These are phyloP conservation scores for Rhipidocladum racemiflorum DNA, from an alignment of 176 grass and related monocot species.

Conservation along the genomic window DNA sequence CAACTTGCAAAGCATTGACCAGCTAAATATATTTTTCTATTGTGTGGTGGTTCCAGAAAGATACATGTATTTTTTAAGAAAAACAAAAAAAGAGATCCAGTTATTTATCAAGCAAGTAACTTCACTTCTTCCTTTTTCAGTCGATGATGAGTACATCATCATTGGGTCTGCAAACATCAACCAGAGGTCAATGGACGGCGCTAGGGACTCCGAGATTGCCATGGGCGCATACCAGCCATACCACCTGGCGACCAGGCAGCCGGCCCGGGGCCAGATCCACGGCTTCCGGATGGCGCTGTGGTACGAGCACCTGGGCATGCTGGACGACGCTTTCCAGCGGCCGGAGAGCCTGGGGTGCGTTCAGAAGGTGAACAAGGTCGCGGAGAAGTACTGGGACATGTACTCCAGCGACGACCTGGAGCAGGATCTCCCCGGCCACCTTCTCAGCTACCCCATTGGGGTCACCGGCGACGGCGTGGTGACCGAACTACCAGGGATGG, in stretches of 20 bases:
- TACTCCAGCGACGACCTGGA: conserved; percentile 41
- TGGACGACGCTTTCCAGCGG: conserved; percentile 41
- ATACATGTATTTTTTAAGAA: neutral
- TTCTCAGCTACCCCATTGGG: conserved; percentile 56
- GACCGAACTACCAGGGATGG: conserved; percentile 27
- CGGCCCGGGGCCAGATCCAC: conserved; percentile 48
- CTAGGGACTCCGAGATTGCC: conserved; percentile 69
- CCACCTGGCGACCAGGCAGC: conserved; percentile 47
- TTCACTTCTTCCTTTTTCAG: conserved; percentile 39
- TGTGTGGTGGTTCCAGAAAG: neutral
- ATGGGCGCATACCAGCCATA: conserved; percentile 67
- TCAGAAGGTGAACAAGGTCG: conserved; percentile 59
- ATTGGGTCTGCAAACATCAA: conserved; percentile 94
- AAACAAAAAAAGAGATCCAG: neutral
- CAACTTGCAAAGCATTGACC: neutral
- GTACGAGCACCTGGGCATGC: conserved; percentile 62
- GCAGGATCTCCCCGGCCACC: conserved; percentile 53
- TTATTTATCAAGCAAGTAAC: neutral
- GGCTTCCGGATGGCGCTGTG: conserved; percentile 73
- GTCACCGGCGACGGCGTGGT: conserved; percentile 19
- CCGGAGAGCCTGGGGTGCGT: conserved; percentile 46
- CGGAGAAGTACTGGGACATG: conserved; percentile 51
- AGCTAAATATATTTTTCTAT: neutral
- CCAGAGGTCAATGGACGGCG: conserved; percentile 88
- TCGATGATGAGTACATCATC: conserved; percentile 96